Evolutionary conservation across 805 yeast species (phyloP).

Genomic region (Brettanomyces sp.): DNA sequence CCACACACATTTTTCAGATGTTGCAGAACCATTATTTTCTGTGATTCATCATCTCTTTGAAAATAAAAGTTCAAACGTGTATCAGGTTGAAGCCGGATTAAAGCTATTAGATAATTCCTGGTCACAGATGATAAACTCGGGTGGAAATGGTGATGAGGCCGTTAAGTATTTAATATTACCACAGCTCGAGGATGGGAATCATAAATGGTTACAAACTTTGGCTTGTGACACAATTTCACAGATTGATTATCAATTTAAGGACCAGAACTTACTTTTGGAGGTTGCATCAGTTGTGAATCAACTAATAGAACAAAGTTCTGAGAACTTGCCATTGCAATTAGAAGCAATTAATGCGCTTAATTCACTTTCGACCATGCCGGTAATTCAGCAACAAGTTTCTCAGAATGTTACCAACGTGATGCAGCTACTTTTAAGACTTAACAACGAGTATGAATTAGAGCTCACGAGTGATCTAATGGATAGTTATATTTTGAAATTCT

Average conservation of each 20-base stretch:
- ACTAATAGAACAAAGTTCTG: neutral
- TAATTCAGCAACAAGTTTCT: constrained; percentile 51
- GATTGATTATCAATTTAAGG: constrained; percentile 5
- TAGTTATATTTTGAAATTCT: constrained; percentile 79
- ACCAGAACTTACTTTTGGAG: neutral
- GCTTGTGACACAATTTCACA: constrained; percentile 47
- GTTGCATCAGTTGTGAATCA: neutral
- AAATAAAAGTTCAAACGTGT: neutral
- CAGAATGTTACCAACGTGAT: constrained; percentile 63
- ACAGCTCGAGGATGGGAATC: constrained; percentile 38
- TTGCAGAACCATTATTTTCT: neutral
- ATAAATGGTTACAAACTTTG: constrained; percentile 63
- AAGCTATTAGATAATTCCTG: constrained; percentile 65
- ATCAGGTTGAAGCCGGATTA: constrained; percentile 45
- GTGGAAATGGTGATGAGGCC: constrained; percentile 1
- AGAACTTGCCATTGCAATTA: constrained; percentile 30
- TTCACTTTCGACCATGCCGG: constrained; percentile 26
- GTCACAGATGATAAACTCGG: constrained; percentile 16
- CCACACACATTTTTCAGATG: constrained; percentile 11
- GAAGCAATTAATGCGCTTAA: constrained; percentile 46
- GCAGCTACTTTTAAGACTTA: constrained; percentile 61
- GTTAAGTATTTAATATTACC: constrained; percentile 47
- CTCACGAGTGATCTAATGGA: constrained; percentile 84
- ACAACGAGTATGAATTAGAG: constrained; percentile 75
- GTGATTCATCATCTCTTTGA: constrained; percentile 1